Evolutionary conservation across 805 yeast genomes (phyloP).

Genomic region (Scheffersomyces amazonensis): DNA sequence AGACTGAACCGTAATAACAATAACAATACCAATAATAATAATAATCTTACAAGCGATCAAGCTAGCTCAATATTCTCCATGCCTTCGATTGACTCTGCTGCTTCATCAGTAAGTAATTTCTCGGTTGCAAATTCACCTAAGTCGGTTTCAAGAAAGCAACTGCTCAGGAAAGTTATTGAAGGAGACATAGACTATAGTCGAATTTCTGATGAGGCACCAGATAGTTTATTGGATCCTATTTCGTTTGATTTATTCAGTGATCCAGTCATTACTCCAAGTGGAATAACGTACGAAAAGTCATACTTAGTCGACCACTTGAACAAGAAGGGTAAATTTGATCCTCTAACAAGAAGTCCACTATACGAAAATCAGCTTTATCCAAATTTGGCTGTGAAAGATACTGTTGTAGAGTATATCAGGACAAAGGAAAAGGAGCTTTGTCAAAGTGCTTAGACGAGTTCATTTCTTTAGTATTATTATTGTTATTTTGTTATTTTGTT

Average conservation of each 20-base stretch:
- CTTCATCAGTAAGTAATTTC: neutral
- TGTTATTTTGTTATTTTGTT: too few species aligned
- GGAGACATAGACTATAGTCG: slow-evolving; percentile 24
- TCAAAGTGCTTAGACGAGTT: neutral
- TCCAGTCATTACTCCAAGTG: slow-evolving; percentile 45
- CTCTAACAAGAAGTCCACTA: slow-evolving; percentile 36
- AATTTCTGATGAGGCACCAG: slow-evolving; percentile 33
- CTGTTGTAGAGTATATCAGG: slow-evolving; percentile 25
- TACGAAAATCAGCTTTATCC: slow-evolving; percentile 34
- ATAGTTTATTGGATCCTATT: slow-evolving; percentile 38
- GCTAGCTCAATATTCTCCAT: slow-evolving; percentile 3
- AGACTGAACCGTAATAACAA: neutral
- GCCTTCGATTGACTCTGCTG: slow-evolving; percentile 1
- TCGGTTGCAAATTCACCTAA: neutral
- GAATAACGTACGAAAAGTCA: slow-evolving; percentile 41
- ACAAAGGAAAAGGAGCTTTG: neutral
- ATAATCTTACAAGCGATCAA: neutral
- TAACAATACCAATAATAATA: neutral
- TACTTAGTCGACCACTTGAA: slow-evolving; percentile 34
- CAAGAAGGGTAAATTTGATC: slow-evolving; percentile 33
- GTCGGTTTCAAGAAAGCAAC: neutral
- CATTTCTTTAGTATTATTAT: too few species aligned
- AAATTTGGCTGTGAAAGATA: slow-evolving; percentile 36
- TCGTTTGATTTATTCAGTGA: slow-evolving; percentile 37
- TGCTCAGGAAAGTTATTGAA: neutral